Conservation (phyloP, 345 rosid genomes). For the Pistacia atlantica region DNA sequence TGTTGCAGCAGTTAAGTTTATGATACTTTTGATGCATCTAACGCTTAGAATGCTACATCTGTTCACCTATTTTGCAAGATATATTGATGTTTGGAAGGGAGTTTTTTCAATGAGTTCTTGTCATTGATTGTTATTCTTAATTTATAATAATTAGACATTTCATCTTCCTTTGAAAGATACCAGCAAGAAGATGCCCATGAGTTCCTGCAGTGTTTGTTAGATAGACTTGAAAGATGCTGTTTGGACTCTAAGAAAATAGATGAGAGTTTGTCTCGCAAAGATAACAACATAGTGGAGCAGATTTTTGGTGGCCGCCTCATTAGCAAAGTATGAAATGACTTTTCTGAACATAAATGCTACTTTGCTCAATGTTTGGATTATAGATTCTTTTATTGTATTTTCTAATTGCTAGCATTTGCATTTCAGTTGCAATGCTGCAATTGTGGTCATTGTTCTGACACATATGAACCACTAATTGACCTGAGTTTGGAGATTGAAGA, state of each 20-base stretch:
- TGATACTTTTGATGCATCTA: neutral
- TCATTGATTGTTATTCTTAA: conserved; percentile 38
- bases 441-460: conserved; percentile 61
- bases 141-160: conserved; percentile 45
- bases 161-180: conserved; percentile 50
- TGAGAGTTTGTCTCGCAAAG: conserved; percentile 27
- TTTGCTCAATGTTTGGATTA: neutral
- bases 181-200: conserved; percentile 96
- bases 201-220: conserved; percentile 72
- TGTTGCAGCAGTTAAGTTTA: neutral
- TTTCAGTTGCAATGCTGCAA: conserved; percentile 73
- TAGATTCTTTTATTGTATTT: neutral
- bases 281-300: conserved; percentile 49
- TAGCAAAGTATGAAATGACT: conserved; percentile 46
- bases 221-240: conserved; percentile 68
- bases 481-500: conserved; percentile 82
- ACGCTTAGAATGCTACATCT: neutral
- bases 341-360: neutral
- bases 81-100: neutral
- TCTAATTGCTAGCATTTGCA: neutral
- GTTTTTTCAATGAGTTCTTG: neutral
- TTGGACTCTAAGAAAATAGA: conserved; percentile 31
- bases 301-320: conserved; percentile 76
- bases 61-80: neutral
- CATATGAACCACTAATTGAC: conserved; percentile 60